Percentiles rank a stretch among this genome's conserved stretches.
These are phyloP conservation scores for Curvularia eragrostidis DNA, from an alignment of 2,329 filamentous ascomycete species.

Conservation along the genomic window DNA sequence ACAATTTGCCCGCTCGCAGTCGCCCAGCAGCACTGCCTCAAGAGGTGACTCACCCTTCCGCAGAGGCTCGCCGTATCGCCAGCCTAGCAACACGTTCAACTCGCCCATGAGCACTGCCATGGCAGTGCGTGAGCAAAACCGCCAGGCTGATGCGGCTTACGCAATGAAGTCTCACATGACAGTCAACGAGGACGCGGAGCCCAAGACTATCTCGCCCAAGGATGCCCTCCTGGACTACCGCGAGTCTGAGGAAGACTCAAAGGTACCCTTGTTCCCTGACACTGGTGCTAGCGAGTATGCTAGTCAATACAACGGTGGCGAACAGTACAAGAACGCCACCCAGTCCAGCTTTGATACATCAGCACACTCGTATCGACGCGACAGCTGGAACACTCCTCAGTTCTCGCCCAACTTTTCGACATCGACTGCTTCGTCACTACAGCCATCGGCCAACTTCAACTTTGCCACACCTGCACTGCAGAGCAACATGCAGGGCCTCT, in stretches of 20 bases:
- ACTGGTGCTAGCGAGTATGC: conserved; percentile 62
- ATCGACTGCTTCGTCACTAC: conserved; percentile 39
- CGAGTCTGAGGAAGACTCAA: conserved; percentile 72
- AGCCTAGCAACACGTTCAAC: conserved; percentile 52
- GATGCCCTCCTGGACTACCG: conserved; percentile 87
- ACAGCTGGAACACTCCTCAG: conserved; percentile 47
- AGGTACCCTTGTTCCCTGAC: conserved; percentile 76
- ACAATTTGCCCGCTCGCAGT: conserved; percentile 70
- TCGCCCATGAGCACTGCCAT: conserved; percentile 60
- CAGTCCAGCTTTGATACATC: conserved; percentile 47
- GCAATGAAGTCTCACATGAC: conserved; percentile 51
- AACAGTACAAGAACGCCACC: conserved; percentile 48
- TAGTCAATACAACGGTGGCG: conserved; percentile 52
- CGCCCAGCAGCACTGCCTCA: conserved; percentile 59
- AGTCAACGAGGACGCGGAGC: conserved; percentile 52
- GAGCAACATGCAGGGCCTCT: conserved; percentile 41
- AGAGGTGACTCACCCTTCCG: conserved; percentile 84
- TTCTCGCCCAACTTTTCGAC: conserved; percentile 45
- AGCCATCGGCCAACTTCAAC: conserved; percentile 51
- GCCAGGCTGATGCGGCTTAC: conserved; percentile 63
- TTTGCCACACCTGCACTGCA: conserved; percentile 55
- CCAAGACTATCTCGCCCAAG: conserved; percentile 92
- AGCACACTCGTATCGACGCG: conserved; percentile 41
- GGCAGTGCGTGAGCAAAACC: conserved; percentile 67
- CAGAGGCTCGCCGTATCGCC: conserved; percentile 63